Percentiles rank a stretch among this genome's conserved stretches.
Conservation (phyloP, 202 grass and related monocot genomes). For the Panicum hallii region DNA sequence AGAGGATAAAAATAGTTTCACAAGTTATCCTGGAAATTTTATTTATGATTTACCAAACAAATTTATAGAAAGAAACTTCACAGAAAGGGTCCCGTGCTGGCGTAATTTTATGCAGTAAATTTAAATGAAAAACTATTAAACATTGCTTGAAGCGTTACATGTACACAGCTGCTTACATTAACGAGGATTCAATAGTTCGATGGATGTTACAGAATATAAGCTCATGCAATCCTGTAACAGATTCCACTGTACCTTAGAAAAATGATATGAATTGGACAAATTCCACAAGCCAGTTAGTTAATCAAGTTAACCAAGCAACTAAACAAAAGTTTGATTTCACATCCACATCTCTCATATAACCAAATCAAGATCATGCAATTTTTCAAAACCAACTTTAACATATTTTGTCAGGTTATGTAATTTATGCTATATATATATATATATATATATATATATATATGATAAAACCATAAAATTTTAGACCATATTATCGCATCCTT, state of each 20-base stretch:
- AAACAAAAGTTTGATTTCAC: conserved; percentile 4
- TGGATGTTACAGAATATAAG: conserved; percentile 2
- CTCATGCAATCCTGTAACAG: background rate
- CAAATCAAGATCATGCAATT: background rate
- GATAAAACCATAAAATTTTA: conserved; percentile 7
- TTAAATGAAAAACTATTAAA: background rate
- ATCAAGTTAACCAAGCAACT: conserved; percentile 31
- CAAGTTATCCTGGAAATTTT: background rate
- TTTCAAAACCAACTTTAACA: background rate
- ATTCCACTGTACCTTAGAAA: background rate
- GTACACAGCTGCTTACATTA: background rate
- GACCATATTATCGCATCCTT: background rate
- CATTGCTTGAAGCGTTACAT: background rate
- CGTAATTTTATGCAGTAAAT: background rate
- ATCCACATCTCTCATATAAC: conserved; percentile 3
- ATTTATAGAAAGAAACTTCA: background rate
- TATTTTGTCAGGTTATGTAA: background rate
- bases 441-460: background rate
- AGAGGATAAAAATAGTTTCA: background rate
- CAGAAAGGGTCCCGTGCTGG: background rate
- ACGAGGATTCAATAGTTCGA: background rate
- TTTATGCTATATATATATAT: conserved; percentile 6
- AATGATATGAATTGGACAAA: background rate
- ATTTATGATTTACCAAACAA: conserved; percentile 5
- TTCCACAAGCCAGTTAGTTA: background rate